Conservation (phyloP, 768 basidiomycete genomes). For the Russula brevipes region DNA sequence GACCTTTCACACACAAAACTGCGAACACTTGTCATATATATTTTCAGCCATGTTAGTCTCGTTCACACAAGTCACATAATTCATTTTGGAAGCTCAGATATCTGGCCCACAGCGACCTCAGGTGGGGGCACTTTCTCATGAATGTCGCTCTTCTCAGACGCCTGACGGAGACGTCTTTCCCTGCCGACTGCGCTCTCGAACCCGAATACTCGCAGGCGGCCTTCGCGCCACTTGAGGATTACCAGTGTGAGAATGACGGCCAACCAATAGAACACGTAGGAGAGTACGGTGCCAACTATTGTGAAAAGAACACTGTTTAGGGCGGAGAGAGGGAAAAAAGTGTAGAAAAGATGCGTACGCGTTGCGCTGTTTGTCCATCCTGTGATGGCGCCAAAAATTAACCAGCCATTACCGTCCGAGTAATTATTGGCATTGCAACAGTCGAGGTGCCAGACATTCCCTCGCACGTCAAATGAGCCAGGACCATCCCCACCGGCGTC, state of each 20-base stretch:
- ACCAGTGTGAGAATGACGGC: conserved; percentile 65
- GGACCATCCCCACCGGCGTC: conserved; percentile 69
- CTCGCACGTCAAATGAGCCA: conserved; percentile 74
- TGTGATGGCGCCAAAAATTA: conserved; percentile 77
- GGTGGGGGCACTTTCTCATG: conserved; percentile 8
- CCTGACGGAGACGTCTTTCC: conserved; percentile 15
- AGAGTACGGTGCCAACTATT: conserved; percentile 68
- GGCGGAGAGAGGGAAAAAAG: not conserved
- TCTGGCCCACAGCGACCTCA: not conserved
- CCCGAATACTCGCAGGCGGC: conserved; percentile 16
- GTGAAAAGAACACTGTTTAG: not conserved
- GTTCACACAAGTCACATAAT: not conserved
- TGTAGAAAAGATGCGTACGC: conserved; percentile 35
- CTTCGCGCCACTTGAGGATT: conserved; percentile 54
- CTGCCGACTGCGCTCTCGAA: conserved; percentile 13
- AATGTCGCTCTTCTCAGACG: not conserved
- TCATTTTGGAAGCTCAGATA: conserved; percentile 16
- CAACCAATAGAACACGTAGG: conserved; percentile 92
- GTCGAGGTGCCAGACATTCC: conserved; percentile 83
- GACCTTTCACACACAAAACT: too few relatives aligned
- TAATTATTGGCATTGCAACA: conserved; percentile 69
- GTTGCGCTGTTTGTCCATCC: conserved; percentile 87
- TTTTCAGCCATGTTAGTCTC: not conserved
- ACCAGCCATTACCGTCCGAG: conserved; percentile 56
- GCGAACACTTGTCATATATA: not conserved